Evolutionary conservation across 352 stramenopile genomes (phyloP).

Genomic region (Phytopythium sindhum): DNA sequence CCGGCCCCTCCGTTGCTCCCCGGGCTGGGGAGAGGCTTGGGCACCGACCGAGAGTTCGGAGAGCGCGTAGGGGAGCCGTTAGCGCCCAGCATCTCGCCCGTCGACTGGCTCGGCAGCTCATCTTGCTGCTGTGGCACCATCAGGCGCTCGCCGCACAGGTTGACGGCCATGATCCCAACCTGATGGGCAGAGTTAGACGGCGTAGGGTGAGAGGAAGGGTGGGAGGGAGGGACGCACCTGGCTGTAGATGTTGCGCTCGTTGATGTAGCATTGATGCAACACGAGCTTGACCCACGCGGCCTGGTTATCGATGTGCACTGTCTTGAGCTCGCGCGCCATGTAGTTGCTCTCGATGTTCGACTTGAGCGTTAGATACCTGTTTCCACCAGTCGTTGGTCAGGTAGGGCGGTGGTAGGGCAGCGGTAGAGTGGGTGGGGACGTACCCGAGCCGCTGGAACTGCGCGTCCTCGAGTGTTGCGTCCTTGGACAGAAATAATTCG

Average conservation of each 20-base stretch:
- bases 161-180: slow-evolving; percentile 90
- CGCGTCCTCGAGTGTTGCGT: slow-evolving; percentile 38
- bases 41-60: slow-evolving; percentile 16
- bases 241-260: slow-evolving; percentile 88
- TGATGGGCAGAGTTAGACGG: background rate
- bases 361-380: slow-evolving; percentile 72
- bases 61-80: slow-evolving; percentile 5
- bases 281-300: slow-evolving; percentile 84
- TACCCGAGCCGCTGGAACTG: slow-evolving; percentile 79
- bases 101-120: slow-evolving; percentile 54
- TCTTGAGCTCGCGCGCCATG: slow-evolving; percentile 91
- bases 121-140: slow-evolving; percentile 9
- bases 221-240: slow-evolving; percentile 25
- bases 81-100: slow-evolving; percentile 25
- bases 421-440: background rate
- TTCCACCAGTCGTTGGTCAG: background rate
- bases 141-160: slow-evolving; percentile 71
- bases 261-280: slow-evolving; percentile 88
- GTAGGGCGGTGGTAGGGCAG: background rate
- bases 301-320: slow-evolving; percentile 86
- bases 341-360: slow-evolving; percentile 82
- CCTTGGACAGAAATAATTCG: slow-evolving; percentile 85
- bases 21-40: slow-evolving; percentile 15
- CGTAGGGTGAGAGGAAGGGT: background rate
- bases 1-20: background rate